Evolutionary conservation across 805 yeast species (phyloP).

Genomic region (Yueomyces sinensis): DNA sequence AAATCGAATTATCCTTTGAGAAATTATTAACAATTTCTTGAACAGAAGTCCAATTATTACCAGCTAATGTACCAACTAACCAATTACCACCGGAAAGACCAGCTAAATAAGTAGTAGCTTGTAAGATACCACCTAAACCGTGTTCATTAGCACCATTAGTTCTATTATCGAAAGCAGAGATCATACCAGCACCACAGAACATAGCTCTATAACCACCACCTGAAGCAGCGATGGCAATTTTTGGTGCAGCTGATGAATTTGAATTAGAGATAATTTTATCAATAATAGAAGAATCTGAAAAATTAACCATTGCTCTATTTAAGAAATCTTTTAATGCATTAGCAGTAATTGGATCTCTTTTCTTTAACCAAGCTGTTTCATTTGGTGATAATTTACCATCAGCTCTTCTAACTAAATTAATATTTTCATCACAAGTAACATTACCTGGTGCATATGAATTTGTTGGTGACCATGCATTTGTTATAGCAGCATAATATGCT

Average conservation of each 20-base stretch:
- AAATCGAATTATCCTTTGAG: slow-evolving; percentile 32
- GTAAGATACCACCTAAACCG: slow-evolving; percentile 65
- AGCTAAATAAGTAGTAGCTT: slow-evolving; percentile 53
- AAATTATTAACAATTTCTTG: slow-evolving; percentile 37
- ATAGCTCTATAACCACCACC: slow-evolving; percentile 90
- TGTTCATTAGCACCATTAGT: slow-evolving; percentile 39
- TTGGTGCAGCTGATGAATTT: slow-evolving; percentile 9
- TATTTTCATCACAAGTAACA: slow-evolving; percentile 38
- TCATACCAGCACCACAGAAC: slow-evolving; percentile 76
- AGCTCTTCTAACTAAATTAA: slow-evolving; percentile 36
- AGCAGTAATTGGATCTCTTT: slow-evolving; percentile 33
- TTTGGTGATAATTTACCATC: slow-evolving; percentile 26
- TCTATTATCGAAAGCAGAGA: slow-evolving; percentile 65
- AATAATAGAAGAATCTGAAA: slow-evolving; percentile 14
- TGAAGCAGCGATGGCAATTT: slow-evolving; percentile 45
- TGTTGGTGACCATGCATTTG: slow-evolving; percentile 39
- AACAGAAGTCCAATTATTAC: slow-evolving; percentile 63
- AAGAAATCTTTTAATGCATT: slow-evolving; percentile 17
- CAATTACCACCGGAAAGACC: slow-evolving; percentile 83
- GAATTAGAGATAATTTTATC: slow-evolving; percentile 10
- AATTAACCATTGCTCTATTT: slow-evolving; percentile 9
- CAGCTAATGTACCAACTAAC: slow-evolving; percentile 56
- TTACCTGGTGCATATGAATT: slow-evolving; percentile 50
- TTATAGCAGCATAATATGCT: too few species aligned
- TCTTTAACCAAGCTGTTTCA: slow-evolving; percentile 41